Base-by-base conservation (phyloP, 441 rosid species). In the Pelargonium myrrhifolium region DNA sequence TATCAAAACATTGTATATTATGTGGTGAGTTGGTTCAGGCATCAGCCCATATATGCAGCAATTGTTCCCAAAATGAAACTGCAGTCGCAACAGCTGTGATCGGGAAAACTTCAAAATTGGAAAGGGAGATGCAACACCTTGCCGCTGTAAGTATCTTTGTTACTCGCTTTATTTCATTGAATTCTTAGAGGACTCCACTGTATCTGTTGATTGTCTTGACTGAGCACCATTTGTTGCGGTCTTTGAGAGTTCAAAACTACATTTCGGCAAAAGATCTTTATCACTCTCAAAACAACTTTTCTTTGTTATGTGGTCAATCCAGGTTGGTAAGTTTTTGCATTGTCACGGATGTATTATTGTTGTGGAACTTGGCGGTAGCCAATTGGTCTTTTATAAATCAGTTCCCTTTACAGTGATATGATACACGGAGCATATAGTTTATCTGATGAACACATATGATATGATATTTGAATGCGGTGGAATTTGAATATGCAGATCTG, bases 51-150 rank as follows among this genome's bases (percentile, higher is more conserved):
- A 70, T 92, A 35, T 94, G 99, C 76, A 72, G 76, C 74, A 83
- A 80, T 64, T 94, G 99, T 74, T 79, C 79, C 6, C 74, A 76
- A 62, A 83, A 83, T 22, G 80, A 81, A 79, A 70, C 77, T 71
- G 89, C 82, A 47, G 81, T 80, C 35, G 87, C 90, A 61, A 71
- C 87, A 20, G 90, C 90, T 72, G 66, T 86, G 35, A 74, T 76
- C 68, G 90, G 96, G 77, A 94, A 86, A 83, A 88, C 97, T 17
- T 84, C 94, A 5, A 94, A 89, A 74, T 11, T 88, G 77, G 98
- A 94, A 84, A 81, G 72, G 78, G 98, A 89, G 75, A 89, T 92
- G 89, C 98, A 88, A 40, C 97, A 88, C 77, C 92, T 94, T 17
- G 85, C 84, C 66, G 86, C 88, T 62, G 97, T 86, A 68, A 89